A percentile compares a stretch with the other conserved stretches of the same genome.
Evolutionary conservation across 768 basidiomycete species (phyloP).

Genomic region (Tulasnella sp.): DNA sequence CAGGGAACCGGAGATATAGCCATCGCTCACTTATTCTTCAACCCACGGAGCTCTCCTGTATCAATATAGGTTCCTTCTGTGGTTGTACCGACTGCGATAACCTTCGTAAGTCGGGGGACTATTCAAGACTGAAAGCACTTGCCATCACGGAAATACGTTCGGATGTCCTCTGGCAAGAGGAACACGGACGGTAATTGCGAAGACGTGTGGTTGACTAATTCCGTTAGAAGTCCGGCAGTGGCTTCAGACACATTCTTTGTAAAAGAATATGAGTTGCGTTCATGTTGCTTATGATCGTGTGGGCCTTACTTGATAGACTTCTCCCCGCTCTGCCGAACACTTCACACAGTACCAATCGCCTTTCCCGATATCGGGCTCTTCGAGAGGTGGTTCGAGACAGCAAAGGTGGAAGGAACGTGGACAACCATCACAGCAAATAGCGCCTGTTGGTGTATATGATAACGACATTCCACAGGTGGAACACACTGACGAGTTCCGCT

Average conservation of each 20-base stretch:
- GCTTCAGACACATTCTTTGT: neutral
- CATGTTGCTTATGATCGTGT: slow-evolving; percentile 51
- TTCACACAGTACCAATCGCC: slow-evolving; percentile 73
- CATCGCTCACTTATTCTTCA: slow-evolving; percentile 71
- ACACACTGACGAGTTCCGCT: slow-evolving; percentile 25
- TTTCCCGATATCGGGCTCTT: slow-evolving; percentile 77
- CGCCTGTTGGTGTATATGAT: slow-evolving; percentile 29
- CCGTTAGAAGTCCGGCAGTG: slow-evolving; percentile 35
- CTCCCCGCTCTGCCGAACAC: slow-evolving; percentile 48
- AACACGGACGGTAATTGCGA: slow-evolving; percentile 72
- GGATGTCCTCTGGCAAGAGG: slow-evolving; percentile 79
- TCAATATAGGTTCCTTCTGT: slow-evolving; percentile 82
- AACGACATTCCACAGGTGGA: slow-evolving; percentile 23
- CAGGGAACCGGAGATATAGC: slow-evolving; percentile 2
- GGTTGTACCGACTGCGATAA: slow-evolving; percentile 62
- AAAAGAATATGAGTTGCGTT: slow-evolving; percentile 63
- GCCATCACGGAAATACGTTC: slow-evolving; percentile 85
- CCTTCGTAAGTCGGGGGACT: neutral
- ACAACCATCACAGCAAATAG: slow-evolving; percentile 97
- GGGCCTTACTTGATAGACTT: neutral
- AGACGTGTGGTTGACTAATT: slow-evolving; percentile 67
- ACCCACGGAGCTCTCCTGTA: slow-evolving; percentile 66
- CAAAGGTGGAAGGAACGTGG: slow-evolving; percentile 92
- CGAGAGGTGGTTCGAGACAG: slow-evolving; percentile 95
- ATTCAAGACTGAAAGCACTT: slow-evolving; percentile 31